Base-by-base conservation (phyloP, 1,284 basidiomycete genomes). In the Ganoderma boninense region DNA sequence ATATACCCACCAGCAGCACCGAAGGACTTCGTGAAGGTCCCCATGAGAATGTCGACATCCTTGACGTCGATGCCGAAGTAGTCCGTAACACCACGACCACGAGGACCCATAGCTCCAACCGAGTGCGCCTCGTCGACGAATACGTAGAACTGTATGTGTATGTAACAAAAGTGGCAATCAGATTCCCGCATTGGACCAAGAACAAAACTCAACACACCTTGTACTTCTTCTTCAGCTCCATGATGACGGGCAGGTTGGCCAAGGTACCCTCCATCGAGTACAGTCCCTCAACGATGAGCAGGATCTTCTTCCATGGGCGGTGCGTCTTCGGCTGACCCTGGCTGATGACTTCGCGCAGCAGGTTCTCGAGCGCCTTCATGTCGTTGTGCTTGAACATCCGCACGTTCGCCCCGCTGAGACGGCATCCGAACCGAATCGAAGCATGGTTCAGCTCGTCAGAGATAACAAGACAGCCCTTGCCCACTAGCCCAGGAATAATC, bases 181-280 rank as follows among this genome's bases (percentile, higher is more conserved):
- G 54, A 49, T 56, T 49, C 46, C 42, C 62, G 29, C 35, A 20
- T 60, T 60, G 20, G 38, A 26, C n/a, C 16, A 11, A 26, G 7
- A 10, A 20, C 23, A 16, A 63, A 62, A 32, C 32, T 68, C 29
- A 29, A 79, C 82, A 63, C 71, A 96, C 96, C 89, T 99, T 99
- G 90, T 99, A 99, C 79, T 93, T 94, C 79, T 93, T 89, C 88
- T 98, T 99, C 71, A 99, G 87, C 75, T 95, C 92, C 75, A 99
- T 80, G 67, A 99, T 85, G 14, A 80, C 86, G 1, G 97, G 97
- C 64, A 99, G 79, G 80, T 98, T 92, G 66, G 95, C 91, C 73
- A 99, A 80, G 8, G 95, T 97, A 32, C 97, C 98, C 82, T 99
- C 97, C 98, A 99, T 99, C 73, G 95, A 97, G 85, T 96, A 99